Percentiles rank a stretch among this genome's conserved stretches.
phyloP scores from a whole-genome alignment of 2,329 filamentous ascomycete species.

The Fusarium sp. region DNA sequence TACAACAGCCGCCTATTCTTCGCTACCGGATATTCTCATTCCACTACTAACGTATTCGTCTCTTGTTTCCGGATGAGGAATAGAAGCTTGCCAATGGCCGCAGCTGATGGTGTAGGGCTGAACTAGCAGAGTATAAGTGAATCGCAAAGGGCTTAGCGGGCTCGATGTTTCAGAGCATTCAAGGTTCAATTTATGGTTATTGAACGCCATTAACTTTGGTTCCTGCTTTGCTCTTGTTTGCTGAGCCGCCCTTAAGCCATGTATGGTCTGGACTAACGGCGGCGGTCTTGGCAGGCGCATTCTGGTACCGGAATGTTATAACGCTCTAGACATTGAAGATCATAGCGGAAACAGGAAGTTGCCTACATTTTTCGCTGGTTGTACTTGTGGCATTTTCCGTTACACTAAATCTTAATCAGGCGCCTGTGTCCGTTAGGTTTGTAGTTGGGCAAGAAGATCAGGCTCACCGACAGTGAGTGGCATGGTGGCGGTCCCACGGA shows the following conservation, averaged over 20 bases:
- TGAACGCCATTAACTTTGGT: neutral
- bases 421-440: neutral
- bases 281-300: neutral
- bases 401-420: neutral
- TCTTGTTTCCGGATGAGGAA: slow-evolving; percentile 2
- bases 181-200: slow-evolving; percentile 28
- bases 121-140: neutral
- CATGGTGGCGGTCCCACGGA: neutral
- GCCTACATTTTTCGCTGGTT: neutral
- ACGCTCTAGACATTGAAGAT: neutral
- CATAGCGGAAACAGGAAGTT: neutral
- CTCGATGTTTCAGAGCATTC: neutral
- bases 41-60: neutral
- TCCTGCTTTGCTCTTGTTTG: neutral
- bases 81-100: neutral
- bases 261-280: neutral
- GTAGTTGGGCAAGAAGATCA: neutral
- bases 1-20: too few species aligned
- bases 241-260: neutral
- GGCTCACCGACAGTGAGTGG: neutral
- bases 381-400: neutral
- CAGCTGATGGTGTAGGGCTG: slow-evolving; percentile 6
- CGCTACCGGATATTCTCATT: neutral
- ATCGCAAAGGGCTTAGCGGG: neutral
- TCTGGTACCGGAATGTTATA: neutral